Evolutionary conservation across 768 basidiomycete species (phyloP).

Genomic region (Hygrocybe coccinea): DNA sequence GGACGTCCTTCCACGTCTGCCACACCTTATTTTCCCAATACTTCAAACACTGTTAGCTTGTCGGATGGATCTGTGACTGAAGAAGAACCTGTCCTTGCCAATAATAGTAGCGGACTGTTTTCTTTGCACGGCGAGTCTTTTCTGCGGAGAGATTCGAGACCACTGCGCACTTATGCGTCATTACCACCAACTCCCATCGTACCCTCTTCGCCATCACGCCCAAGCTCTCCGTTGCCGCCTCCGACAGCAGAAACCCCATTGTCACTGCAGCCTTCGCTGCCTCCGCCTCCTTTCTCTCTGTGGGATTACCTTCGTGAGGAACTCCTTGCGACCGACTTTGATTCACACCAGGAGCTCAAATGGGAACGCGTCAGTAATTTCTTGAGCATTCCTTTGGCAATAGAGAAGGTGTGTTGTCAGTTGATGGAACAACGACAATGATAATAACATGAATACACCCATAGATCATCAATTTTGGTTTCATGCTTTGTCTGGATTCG

Average conservation of each 20-base stretch:
- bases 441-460: slow-evolving; percentile 3
- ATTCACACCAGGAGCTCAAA: slow-evolving; percentile 88
- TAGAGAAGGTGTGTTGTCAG: slow-evolving; percentile 75
- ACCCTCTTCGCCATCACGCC: slow-evolving; percentile 37
- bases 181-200: slow-evolving; percentile 69
- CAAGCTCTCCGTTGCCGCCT: slow-evolving; percentile 24
- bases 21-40: not conserved
- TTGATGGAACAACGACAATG: not conserved
- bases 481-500: slow-evolving; percentile 89
- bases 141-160: not conserved
- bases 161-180: slow-evolving; percentile 61
- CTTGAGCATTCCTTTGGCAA: slow-evolving; percentile 82
- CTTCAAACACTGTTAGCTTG: not conserved
- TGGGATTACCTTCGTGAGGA: slow-evolving; percentile 94
- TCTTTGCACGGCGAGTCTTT: not conserved
- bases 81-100: not conserved
- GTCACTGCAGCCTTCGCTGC: slow-evolving; percentile 16
- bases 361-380: slow-evolving; percentile 98
- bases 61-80: not conserved
- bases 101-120: not conserved
- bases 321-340: slow-evolving; percentile 86
- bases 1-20: not conserved
- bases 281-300: slow-evolving; percentile 61
- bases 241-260: slow-evolving; percentile 29
- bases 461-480: slow-evolving; percentile 89